Percentiles rank a stretch among this genome's conserved stretches.
These are phyloP conservation scores for Xylaria sp. DNA, from an alignment of 2,329 filamentous ascomycete genomes.

Conservation along the genomic window DNA sequence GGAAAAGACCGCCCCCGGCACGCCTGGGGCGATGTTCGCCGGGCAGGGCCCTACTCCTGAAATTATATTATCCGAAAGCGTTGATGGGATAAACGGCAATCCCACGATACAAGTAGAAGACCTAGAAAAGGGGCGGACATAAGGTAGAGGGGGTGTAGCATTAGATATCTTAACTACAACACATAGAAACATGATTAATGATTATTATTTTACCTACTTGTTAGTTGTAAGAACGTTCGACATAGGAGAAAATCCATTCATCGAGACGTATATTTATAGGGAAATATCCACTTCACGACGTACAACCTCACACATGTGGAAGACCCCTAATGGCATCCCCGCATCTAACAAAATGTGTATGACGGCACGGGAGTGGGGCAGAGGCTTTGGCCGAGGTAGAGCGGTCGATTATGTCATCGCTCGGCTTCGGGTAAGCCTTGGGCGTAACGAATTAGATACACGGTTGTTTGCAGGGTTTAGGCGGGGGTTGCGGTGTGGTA, in stretches of 20 bases:
- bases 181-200: conserved; percentile 1
- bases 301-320: too few species aligned
- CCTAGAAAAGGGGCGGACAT: conserved; percentile 33
- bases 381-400: not conserved
- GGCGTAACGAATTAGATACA: not conserved
- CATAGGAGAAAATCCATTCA: too few species aligned
- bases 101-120: conserved; percentile 37
- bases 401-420: not conserved
- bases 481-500: not conserved
- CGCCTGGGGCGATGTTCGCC: not conserved
- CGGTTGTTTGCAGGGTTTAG: not conserved
- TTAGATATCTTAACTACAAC: not conserved
- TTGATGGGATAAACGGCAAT: conserved; percentile 7
- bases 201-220: too few species aligned
- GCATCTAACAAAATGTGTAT: too few species aligned
- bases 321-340: too few species aligned
- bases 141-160: not conserved
- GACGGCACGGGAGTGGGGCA: too few species aligned
- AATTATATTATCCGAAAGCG: conserved; percentile 34
- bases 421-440: conserved; percentile 18
- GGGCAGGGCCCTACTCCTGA: conserved; percentile 28
- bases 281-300: too few species aligned
- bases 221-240: too few species aligned
- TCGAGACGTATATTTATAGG: too few species aligned
- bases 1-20: conserved; percentile 10